Evolutionary conservation across 2,329 filamentous ascomycete genomes (phyloP), one percentile per base, ranked within the genome.

Genomic region (Tothia fuscella): DNA sequence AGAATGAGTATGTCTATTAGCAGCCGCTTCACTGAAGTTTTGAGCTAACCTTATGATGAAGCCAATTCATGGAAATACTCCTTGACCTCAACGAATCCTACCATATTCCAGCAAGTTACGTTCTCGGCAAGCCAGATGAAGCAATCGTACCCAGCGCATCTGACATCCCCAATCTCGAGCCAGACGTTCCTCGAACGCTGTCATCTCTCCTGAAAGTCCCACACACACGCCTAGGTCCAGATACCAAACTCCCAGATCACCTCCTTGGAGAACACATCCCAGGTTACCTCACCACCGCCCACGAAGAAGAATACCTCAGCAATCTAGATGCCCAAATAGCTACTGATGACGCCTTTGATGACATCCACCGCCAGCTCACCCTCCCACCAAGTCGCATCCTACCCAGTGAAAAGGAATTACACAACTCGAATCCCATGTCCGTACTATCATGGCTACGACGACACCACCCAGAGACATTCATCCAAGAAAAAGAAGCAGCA

Each of bases 401-500:
- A 30, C 56, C 67, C 44, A 56, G 58, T 43, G 62, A 66, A 53
- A 62, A 68, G 44, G 66, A 76, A 40, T 59, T 69, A 32, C 70
- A 77, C 42, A 61, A 86, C 19, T 74, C 74, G 39, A 96, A 96
- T 57, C 87, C 88, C 0, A 83, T 86, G 31, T 93, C 84, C 45
- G 88, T 94, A 3, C 93, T 93, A 65, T 95, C 93, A 60, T 98
- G 91, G 91, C 74, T 98, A 10, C 76, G 85, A 48, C 79, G 85
- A 56, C 73, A 94, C 60, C 80, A 85, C 45, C 83, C 87, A 3
- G 80, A 89, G 58, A 79, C 87, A 37, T 88, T 93, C 64, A 65
- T 93, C 16, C 82, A 93, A 57, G 83, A 87, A 53, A 75, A 78
- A 49, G 66, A 65, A 60, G 56, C 40, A 61, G 65, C 39, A 61